phyloP scores from a whole-genome alignment of 257 asterid genomes.

The Leptodermis oblonga region DNA sequence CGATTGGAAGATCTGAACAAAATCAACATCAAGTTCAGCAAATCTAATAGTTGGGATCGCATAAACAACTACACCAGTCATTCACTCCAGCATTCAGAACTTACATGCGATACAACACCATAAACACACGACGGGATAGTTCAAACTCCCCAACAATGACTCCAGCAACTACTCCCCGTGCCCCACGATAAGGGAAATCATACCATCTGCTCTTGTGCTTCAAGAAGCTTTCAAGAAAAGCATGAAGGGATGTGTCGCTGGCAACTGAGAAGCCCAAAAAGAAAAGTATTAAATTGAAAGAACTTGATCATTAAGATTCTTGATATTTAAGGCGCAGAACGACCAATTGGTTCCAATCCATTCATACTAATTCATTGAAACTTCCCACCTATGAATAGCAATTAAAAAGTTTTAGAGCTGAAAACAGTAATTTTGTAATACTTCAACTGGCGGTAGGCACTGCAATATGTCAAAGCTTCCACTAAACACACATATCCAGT shows the following conservation, averaged over 20 bases:
- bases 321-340: background rate
- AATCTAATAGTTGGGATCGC: background rate
- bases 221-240: constrained; percentile 81
- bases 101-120: constrained; percentile 91
- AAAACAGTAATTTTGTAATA: background rate
- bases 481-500: background rate
- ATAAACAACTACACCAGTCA: background rate
- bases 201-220: constrained; percentile 92
- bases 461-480: background rate
- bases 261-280: constrained; percentile 51
- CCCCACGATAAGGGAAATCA: constrained; percentile 86
- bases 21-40: constrained; percentile 2
- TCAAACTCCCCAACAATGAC: constrained; percentile 80
- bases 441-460: background rate
- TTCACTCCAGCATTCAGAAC: constrained; percentile 16
- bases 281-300: background rate
- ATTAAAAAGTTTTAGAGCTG: background rate
- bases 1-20: constrained; percentile 67
- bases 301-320: background rate
- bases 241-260: constrained; percentile 60
- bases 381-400: background rate
- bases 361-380: background rate
- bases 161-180: constrained; percentile 71
- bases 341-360: background rate
- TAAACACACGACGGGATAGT: constrained; percentile 84